Evolutionary conservation across 108 stramenopile genomes (phyloP), one percentile per base, ranked within the genome.

Genomic region (Aurantiochytrium sp.): DNA sequence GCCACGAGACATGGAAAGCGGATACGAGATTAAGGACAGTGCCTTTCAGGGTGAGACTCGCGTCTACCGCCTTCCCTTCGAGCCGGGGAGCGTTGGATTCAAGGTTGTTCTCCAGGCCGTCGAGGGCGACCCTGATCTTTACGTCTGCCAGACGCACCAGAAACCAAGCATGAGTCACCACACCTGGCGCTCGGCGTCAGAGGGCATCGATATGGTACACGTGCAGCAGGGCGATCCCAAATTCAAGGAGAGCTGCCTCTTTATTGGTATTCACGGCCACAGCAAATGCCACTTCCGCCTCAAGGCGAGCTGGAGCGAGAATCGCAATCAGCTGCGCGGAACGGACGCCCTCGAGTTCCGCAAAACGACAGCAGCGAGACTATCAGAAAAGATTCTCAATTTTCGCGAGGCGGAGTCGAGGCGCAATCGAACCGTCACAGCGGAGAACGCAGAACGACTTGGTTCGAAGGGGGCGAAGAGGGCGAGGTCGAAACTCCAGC

Each of bases 81-180:
- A 81, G 12, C 42, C 39, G 45, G 73, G 19, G 10, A 27, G 73
- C 39, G 73, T 81, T 17, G 73, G 73, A 6, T 81, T 81, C 73
- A 81, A 81, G 32, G 73, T 81, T 41, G 30, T 81, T 24, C 4
- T 81, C 10, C 73, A 48, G 45, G 73, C 73, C 0, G 32, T 42
- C 45, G 73, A 81, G 45, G 73, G 73, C 17, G 73, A 81, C 2
- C 73, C 73, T 15, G 73, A 81, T 48, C 39, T 81, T 6, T 81
- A 81, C 32, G 73, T 81, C 32, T 81, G 73, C 32, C 73, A 81
- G 24, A 81, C 73, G 39, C 39, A 81, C 30, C 73, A 22, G 12
- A 81, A 81, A 48, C 73, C 73, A 81, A 48, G 45, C 73, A 81
- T 27, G 27, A 81, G 42, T 24, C 73, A 81, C 24, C 73, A 81